A percentile compares a stretch with the other conserved stretches of the same genome.
phyloP scores from a whole-genome alignment of 345 rosid genomes.

The Bruguiera gymnorhiza region DNA sequence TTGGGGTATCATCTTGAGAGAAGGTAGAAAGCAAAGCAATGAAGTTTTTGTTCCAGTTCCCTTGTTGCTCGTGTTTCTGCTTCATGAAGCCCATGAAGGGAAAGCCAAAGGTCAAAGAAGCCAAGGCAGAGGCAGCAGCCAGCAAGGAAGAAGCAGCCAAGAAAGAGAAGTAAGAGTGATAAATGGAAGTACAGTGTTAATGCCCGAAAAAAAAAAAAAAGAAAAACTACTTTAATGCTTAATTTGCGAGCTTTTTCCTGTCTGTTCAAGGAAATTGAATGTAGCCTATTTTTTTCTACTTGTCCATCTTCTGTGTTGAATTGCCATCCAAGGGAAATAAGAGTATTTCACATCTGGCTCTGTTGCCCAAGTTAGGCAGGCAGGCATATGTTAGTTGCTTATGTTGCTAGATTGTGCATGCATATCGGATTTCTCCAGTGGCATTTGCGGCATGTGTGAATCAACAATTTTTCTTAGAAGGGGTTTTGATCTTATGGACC shows the following conservation, averaged over 20 bases:
- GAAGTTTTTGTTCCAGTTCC: slow-evolving; percentile 92
- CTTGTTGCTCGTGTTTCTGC: slow-evolving; percentile 84
- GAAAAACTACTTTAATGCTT: not conserved
- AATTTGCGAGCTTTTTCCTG: not conserved
- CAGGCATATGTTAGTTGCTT: too few species aligned
- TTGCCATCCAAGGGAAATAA: slow-evolving; percentile 5
- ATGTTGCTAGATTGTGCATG: too few species aligned
- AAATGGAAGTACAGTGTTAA: not conserved
- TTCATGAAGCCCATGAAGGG: slow-evolving; percentile 74
- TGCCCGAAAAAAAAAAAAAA: not conserved
- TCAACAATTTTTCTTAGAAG: too few species aligned
- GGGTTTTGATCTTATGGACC: too few species aligned
- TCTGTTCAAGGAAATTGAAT: not conserved
- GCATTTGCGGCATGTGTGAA: too few species aligned
- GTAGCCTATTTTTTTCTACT: slow-evolving; percentile 7
- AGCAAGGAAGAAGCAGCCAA: slow-evolving; percentile 12
- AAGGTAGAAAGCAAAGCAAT: slow-evolving; percentile 31
- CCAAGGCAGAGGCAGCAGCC: slow-evolving; percentile 10
- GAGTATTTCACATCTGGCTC: too few species aligned
- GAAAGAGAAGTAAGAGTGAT: slow-evolving; percentile 33
- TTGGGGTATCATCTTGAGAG: not conserved
- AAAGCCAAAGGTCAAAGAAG: slow-evolving; percentile 49
- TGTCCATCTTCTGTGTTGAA: not conserved
- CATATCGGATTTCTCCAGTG: too few species aligned
- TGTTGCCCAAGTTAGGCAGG: too few species aligned